These are phyloP conservation scores for Mycena capillaripes DNA, from an alignment of 768 basidiomycete species.

Conservation along the genomic window DNA sequence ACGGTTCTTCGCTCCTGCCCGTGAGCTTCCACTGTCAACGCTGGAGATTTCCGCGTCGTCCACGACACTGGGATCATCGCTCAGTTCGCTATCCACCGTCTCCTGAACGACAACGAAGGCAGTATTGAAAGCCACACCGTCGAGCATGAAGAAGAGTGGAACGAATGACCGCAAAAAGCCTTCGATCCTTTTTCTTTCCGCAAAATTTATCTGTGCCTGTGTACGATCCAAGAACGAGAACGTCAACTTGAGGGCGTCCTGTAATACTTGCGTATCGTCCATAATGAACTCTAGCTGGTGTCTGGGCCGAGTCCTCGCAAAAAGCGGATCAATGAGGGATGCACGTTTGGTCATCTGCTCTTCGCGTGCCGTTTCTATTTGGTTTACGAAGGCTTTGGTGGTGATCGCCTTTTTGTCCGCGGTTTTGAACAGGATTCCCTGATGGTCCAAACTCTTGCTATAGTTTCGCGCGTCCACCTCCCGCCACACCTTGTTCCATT, in stretches of 20 bases:
- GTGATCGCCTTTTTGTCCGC: conserved; percentile 90
- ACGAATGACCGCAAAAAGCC: conserved; percentile 82
- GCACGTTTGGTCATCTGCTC: conserved; percentile 86
- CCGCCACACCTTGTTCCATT: conserved; percentile 99
- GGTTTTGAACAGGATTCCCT: conserved; percentile 90
- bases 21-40: conserved; percentile 55
- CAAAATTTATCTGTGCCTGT: conserved; percentile 76
- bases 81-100: conserved; percentile 67
- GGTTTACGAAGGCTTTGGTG: conserved; percentile 81
- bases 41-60: conserved; percentile 57
- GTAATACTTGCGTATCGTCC: conserved; percentile 81
- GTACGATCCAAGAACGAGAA: conserved; percentile 94
- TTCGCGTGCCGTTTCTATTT: conserved; percentile 88
- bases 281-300: conserved; percentile 88
- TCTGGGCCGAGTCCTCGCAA: conserved; percentile 72
- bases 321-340: conserved; percentile 66
- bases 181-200: conserved; percentile 88
- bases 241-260: conserved; percentile 90
- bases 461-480: conserved; percentile 97
- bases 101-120: conserved; percentile 75
- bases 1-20: conserved; percentile 47
- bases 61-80: conserved; percentile 60
- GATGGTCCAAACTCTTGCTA: conserved; percentile 93
- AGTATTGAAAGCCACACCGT: conserved; percentile 77
- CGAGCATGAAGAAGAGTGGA: conserved; percentile 83